Evolutionary conservation across 495 filamentous ascomycete genomes (phyloP), one percentile per base, ranked within the genome.

Genomic region (Darksidea phi): DNA sequence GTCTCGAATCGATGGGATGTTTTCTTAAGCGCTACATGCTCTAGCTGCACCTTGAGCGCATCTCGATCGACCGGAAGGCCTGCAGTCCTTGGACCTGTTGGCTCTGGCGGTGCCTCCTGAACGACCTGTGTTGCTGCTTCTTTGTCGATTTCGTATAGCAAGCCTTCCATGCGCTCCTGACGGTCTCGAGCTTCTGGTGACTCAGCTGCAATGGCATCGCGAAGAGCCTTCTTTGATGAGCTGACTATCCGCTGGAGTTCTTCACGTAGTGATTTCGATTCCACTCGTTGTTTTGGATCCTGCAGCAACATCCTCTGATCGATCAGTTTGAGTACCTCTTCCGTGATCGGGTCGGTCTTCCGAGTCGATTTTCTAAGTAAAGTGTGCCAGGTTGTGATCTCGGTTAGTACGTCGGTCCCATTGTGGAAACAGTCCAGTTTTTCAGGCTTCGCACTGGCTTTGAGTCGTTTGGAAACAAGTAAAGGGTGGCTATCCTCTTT

Each of bases 371-470:
- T 15, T 11, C 47, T 24, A 3, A 50, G 26, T 2, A 15, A 11
- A 25, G 12, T 17, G 47, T 50, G 47, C 47, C 47, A 50, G 12
- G 4, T 18, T 32, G 12, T 50, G 21, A 50, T 17, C 12, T 13
- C 26, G 21, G 4, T 21, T 5, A 50, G 47, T 5, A 50, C 47
- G 23, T 21, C 25, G n/a, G 28, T 21, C 18, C 47, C 54, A 24
- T 67, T 48, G 47, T 67, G 72, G 55, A 74, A 74, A 6, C 45
- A 59, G 41, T 74, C 66, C 1, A 41, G 50, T 12, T 48, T 51
- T 12, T 25, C 10, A n/a, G 15, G 36, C 1, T 18, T 28, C 6
- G 59, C 64, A n/a, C 45, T 23, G 54, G 51, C 61, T 48, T 12
- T 72, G 68, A 18, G 71, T 18, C 11, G 60, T 46, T 12, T 54